phyloP scores from a whole-genome alignment of 2,329 filamentous ascomycete genomes.

The Pyricularia pennisetigena region DNA sequence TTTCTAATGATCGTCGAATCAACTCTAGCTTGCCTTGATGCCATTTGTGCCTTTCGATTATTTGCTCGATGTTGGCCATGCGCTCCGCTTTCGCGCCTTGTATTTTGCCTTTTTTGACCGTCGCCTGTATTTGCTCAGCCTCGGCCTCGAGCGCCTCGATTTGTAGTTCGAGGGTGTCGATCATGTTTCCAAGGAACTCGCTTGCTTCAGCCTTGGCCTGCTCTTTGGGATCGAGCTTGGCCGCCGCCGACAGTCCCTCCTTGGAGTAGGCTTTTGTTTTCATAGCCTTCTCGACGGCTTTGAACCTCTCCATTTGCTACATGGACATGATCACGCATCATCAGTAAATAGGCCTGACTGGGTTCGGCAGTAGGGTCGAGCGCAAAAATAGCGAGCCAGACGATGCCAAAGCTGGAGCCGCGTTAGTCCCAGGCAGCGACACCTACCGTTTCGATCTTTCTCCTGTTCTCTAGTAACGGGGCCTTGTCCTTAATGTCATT shows the following conservation, averaged over 20 bases:
- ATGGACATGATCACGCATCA: not conserved
- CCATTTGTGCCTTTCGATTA: slow-evolving; percentile 92
- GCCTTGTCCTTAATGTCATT: slow-evolving; percentile 99
- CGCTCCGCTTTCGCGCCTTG: slow-evolving; percentile 75
- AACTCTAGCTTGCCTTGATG: slow-evolving; percentile 90
- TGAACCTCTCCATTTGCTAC: slow-evolving; percentile 98
- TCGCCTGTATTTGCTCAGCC: slow-evolving; percentile 73
- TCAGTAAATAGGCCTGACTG: slow-evolving; percentile 1
- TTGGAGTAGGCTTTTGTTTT: slow-evolving; percentile 99
- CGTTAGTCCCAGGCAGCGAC: not conserved
- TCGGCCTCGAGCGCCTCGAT: slow-evolving; percentile 91
- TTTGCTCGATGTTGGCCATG: slow-evolving; percentile 73
- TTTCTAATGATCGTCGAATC: slow-evolving; percentile 81
- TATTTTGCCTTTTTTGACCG: slow-evolving; percentile 91
- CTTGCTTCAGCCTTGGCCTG: slow-evolving; percentile 83
- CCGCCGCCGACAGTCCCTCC: slow-evolving; percentile 84
- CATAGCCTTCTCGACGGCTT: slow-evolving; percentile 99
- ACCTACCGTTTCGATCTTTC: slow-evolving; percentile 91
- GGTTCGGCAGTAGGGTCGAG: not conserved
- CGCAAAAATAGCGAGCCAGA: not conserved
- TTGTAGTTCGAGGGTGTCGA: slow-evolving; percentile 88
- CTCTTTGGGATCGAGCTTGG: slow-evolving; percentile 94
- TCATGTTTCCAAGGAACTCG: slow-evolving; percentile 77
- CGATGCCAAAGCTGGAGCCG: not conserved
- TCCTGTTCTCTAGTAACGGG: slow-evolving; percentile 84